Percentiles rank a stretch among this genome's conserved stretches.
These are phyloP conservation scores for Saccharomycopsis selenospora DNA, from an alignment of 805 yeast genomes.

Conservation along the genomic window DNA sequence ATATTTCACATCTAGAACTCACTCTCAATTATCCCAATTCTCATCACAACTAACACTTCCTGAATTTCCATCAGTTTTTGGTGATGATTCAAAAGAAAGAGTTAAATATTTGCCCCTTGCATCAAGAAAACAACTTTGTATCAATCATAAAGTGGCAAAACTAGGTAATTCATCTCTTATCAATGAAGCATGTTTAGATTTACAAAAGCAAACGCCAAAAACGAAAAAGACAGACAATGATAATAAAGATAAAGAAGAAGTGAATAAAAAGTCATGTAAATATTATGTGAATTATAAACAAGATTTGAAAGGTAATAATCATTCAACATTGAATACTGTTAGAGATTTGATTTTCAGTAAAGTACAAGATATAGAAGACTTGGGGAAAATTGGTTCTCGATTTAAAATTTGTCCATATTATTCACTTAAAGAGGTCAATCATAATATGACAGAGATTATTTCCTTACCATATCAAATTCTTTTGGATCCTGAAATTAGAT, in stretches of 20 bases:
- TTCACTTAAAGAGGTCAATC: constrained; percentile 48
- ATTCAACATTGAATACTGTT: constrained; percentile 32
- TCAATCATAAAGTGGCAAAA: constrained; percentile 53
- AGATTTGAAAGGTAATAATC: constrained; percentile 21
- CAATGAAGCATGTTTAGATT: constrained; percentile 75
- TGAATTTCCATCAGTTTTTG: constrained; percentile 54
- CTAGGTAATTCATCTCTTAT: constrained; percentile 45
- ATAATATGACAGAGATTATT: constrained; percentile 59
- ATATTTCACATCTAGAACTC: constrained; percentile 78
- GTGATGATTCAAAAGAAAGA: constrained; percentile 36
- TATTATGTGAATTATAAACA: constrained; percentile 33
- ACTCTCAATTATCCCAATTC: constrained; percentile 80
- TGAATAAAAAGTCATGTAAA: constrained; percentile 30
- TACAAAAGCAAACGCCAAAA: constrained; percentile 36
- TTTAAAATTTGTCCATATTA: constrained; percentile 76
- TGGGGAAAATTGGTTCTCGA: constrained; percentile 50
- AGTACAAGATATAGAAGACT: constrained; percentile 63
- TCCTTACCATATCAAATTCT: constrained; percentile 79
- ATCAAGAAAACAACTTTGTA: constrained; percentile 79
- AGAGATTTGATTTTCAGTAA: constrained; percentile 42
- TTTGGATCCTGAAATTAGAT: constrained; percentile 53
- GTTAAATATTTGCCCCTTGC: constrained; percentile 68
- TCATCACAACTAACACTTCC: constrained; percentile 63
- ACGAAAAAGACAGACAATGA: constrained; percentile 23
- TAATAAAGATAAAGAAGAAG: constrained; percentile 2